Evolutionary conservation across 257 asterid species (phyloP).

Genomic region (Euphrasia confusa): DNA sequence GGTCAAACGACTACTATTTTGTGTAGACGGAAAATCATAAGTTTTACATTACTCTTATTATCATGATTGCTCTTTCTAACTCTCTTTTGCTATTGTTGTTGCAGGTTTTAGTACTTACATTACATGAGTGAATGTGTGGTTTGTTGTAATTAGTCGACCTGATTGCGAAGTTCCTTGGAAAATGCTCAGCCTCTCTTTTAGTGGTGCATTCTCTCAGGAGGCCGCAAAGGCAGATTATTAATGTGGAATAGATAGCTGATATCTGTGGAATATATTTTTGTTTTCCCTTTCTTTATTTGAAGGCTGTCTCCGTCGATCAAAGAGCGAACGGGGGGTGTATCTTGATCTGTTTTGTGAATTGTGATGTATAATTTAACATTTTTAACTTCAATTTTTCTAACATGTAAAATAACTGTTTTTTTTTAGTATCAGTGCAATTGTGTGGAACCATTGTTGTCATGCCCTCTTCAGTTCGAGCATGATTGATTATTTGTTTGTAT

Average conservation of each 20-base stretch:
- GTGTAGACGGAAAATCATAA: neutral
- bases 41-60: slow-evolving; percentile 10
- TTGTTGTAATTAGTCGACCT: neutral
- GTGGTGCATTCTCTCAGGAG: slow-evolving; percentile 3
- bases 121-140: neutral
- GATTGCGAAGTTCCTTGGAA: slow-evolving; percentile 3
- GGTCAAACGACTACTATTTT: no score
- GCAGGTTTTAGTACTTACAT: slow-evolving; percentile 25
- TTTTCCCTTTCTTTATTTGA: neutral
- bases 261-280: neutral
- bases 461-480: no score
- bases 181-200: slow-evolving; percentile 12
- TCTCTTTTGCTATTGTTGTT: neutral
- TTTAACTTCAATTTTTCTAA: slow-evolving; percentile 9
- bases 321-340: neutral
- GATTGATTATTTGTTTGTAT: no score
- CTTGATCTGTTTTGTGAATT: neutral
- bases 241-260: neutral
- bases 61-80: neutral
- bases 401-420: slow-evolving; percentile 5
- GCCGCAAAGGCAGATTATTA: slow-evolving; percentile 16
- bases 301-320: neutral
- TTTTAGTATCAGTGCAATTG: no score
- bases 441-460: no score
- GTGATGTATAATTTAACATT: neutral